Evolutionary conservation across 176 grass and related monocot genomes (phyloP).

Genomic region (Themeda triandra): DNA sequence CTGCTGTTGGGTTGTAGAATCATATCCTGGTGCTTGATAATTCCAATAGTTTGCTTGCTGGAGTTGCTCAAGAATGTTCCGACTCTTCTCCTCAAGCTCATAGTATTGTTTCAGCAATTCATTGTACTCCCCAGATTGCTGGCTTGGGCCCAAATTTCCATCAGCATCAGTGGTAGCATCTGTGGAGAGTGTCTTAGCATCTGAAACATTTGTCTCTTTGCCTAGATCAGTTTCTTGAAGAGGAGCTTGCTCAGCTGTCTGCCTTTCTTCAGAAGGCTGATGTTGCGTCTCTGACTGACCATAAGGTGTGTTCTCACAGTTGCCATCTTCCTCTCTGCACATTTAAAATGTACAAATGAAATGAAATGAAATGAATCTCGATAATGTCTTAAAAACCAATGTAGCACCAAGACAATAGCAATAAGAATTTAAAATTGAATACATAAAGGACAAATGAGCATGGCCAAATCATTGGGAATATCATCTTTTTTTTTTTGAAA

Average conservation of each 20-base stretch:
- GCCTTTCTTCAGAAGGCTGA: conserved; percentile 19
- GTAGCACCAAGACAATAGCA: not conserved
- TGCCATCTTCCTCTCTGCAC: conserved; percentile 19
- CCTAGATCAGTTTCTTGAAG: conserved; percentile 33
- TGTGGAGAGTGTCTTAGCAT: conserved; percentile 11
- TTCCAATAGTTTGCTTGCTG: conserved; percentile 65
- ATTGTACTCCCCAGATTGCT: conserved; percentile 42
- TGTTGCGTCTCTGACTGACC: conserved; percentile 17
- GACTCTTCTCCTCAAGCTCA: conserved; percentile 78
- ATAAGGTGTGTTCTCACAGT: not conserved
- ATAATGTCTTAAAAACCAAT: not conserved
- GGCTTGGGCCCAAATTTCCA: conserved; percentile 32
- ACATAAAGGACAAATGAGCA: not conserved
- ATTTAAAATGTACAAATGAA: conserved; percentile 26
- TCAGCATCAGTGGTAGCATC: conserved; percentile 2
- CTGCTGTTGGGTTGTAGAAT: conserved; percentile 31
- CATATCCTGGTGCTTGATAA: conserved; percentile 45
- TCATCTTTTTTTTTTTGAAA: too few species aligned
- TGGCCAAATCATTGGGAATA: not conserved
- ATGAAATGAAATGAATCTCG: not conserved
- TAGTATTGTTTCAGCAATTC: conserved; percentile 71
- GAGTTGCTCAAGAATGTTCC: conserved; percentile 70
- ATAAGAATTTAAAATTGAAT: not conserved
- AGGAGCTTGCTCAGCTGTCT: conserved; percentile 33
- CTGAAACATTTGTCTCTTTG: conserved; percentile 22